phyloP scores from a whole-genome alignment of 1,284 basidiomycete species.

The Tylopilus orsonianus region DNA sequence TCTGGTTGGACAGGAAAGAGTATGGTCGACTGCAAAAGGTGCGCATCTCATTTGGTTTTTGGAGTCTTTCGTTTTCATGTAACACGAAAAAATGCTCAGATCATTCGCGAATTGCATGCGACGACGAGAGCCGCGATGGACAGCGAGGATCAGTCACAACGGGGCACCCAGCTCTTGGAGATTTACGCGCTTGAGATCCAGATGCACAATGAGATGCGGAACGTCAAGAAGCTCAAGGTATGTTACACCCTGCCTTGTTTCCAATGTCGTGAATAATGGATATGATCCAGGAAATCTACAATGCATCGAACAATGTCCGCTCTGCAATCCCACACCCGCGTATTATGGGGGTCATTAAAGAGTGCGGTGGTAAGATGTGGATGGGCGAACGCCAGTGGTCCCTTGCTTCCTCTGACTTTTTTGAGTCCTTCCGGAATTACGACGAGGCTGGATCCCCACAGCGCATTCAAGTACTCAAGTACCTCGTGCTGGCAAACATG shows the following conservation, averaged over 20 bases:
- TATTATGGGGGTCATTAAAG: conserved; percentile 98
- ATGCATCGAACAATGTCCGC: conserved; percentile 88
- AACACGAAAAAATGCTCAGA: conserved; percentile 39
- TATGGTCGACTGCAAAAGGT: conserved; percentile 84
- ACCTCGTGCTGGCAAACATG: conserved; percentile 98
- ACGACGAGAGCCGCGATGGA: conserved; percentile 60
- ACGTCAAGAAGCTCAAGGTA: conserved; percentile 94
- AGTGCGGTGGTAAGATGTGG: conserved; percentile 99
- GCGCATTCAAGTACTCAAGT: conserved; percentile 97
- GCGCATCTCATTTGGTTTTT: conserved; percentile 16
- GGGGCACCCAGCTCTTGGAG: conserved; percentile 93
- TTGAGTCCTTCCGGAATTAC: conserved; percentile 98
- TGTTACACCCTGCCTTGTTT: not conserved
- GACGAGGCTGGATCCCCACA: conserved; percentile 97
- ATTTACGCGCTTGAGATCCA: conserved; percentile 99
- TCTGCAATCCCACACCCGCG: conserved; percentile 98
- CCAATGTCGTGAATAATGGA: not conserved
- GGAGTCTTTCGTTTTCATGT: not conserved
- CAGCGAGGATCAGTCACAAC: conserved; percentile 84
- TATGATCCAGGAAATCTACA: conserved; percentile 84
- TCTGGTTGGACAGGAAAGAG: conserved; percentile 96
- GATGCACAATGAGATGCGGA: conserved; percentile 97
- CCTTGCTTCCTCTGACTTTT: conserved; percentile 96
- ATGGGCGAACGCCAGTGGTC: conserved; percentile 99
- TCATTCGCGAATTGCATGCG: conserved; percentile 70